phyloP scores from a whole-genome alignment of 495 filamentous ascomycete species.

The Penicillium bovifimosum region DNA sequence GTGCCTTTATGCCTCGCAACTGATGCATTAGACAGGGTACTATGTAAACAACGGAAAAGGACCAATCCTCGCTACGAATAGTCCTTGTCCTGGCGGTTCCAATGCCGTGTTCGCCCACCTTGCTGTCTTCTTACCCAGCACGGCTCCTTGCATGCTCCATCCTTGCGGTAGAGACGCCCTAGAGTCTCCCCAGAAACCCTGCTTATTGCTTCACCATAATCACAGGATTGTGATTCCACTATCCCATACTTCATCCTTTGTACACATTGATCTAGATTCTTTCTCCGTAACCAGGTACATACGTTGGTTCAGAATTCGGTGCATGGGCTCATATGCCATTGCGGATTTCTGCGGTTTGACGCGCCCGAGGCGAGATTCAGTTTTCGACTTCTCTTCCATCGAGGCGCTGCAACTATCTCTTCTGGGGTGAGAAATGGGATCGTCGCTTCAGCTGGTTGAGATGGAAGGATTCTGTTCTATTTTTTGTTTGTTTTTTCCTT shows the following conservation, averaged over 20 bases:
- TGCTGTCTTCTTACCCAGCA: slow-evolving; percentile 10
- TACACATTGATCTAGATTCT: neutral
- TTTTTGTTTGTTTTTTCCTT: neutral
- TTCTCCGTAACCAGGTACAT: neutral
- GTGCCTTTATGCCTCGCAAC: neutral
- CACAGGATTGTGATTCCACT: neutral
- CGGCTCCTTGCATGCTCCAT: slow-evolving; percentile 25
- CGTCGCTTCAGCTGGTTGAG: neutral
- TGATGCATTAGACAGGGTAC: too few species aligned
- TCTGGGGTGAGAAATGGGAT: neutral
- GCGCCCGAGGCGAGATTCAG: neutral
- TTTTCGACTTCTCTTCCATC: neutral
- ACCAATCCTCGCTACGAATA: neutral
- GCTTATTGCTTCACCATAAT: neutral
- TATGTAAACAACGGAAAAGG: neutral
- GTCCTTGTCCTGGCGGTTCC: neutral
- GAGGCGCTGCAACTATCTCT: slow-evolving; percentile 2
- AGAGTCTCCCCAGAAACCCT: neutral
- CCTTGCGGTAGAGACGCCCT: slow-evolving; percentile 8
- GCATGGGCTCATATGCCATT: neutral
- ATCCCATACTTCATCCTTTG: neutral
- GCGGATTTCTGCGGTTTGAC: neutral
- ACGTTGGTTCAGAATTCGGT: neutral
- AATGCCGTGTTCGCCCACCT: slow-evolving; percentile 7
- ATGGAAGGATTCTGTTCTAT: neutral